These are phyloP conservation scores for Saccharomycopsis malanga DNA, from an alignment of 805 yeast genomes.

Conservation along the genomic window DNA sequence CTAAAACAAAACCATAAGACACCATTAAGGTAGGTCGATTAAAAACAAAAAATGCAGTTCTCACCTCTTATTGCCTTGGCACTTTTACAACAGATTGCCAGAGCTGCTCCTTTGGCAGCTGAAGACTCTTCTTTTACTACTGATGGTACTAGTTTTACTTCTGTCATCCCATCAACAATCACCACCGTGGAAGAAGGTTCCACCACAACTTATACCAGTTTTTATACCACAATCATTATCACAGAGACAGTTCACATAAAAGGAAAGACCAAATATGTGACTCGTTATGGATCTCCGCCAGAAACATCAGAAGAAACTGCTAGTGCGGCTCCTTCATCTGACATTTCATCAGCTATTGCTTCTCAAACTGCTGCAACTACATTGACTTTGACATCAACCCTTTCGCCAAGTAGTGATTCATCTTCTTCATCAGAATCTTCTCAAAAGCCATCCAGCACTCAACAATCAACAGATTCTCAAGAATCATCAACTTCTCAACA, in stretches of 20 bases:
- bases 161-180: conserved; percentile 17
- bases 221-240: conserved; percentile 20
- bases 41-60: conserved; percentile 3
- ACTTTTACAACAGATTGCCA: background rate
- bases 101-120: conserved; percentile 21
- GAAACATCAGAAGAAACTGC: background rate
- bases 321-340: background rate
- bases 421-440: background rate
- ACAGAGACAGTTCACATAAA: conserved; percentile 19
- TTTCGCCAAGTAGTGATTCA: background rate
- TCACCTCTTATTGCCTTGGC: conserved; percentile 1
- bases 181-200: conserved; percentile 19
- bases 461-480: background rate
- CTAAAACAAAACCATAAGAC: background rate
- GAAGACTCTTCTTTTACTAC: conserved; percentile 4
- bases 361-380: background rate
- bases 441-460: background rate
- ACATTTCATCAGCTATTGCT: background rate
- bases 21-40: no score
- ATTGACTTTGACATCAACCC: background rate
- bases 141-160: conserved; percentile 12
- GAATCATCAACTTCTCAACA: background rate
- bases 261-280: conserved; percentile 18
- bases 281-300: conserved; percentile 17
- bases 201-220: conserved; percentile 22